Conservation (phyloP, 2,329 filamentous ascomycete species). For the Ophiostoma ips region DNA sequence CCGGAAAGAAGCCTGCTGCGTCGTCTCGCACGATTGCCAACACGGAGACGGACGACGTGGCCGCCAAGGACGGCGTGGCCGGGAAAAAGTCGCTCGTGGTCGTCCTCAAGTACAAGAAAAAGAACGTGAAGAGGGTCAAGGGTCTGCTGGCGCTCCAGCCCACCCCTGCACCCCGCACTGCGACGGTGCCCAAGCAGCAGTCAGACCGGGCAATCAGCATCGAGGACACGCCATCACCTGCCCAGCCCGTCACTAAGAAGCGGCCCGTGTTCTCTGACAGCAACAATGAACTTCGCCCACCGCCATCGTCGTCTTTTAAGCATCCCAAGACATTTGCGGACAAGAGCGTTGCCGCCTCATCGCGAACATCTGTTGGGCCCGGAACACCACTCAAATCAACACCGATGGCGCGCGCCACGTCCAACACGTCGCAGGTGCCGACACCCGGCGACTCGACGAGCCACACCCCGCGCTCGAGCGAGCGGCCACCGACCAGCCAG, state of each 20-base stretch:
- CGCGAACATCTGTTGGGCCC: constrained; percentile 21
- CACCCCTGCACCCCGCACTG: constrained; percentile 23
- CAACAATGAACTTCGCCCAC: constrained; percentile 15
- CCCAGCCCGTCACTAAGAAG: constrained; percentile 29
- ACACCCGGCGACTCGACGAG: constrained; percentile 34
- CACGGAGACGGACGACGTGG: background rate
- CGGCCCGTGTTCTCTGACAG: constrained; percentile 28
- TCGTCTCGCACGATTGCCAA: constrained; percentile 6
- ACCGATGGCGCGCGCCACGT: constrained; percentile 39
- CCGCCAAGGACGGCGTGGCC: background rate
- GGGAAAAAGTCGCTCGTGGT: constrained; percentile 24
- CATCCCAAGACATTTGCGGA: constrained; percentile 23
- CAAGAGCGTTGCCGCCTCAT: constrained; percentile 18
- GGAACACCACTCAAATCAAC: constrained; percentile 37
- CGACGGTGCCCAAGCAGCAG: constrained; percentile 15
- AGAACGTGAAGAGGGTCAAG: constrained; percentile 28
- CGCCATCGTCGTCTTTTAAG: constrained; percentile 14
- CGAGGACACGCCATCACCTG: constrained; percentile 26
- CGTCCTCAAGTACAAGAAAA: constrained; percentile 35
- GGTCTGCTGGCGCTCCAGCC: constrained; percentile 32
- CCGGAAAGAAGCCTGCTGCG: constrained; percentile 24
- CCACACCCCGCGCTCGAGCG: constrained; percentile 27
- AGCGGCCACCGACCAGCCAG: constrained; percentile 25
- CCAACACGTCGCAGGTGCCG: constrained; percentile 36
- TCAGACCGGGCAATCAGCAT: constrained; percentile 28